phyloP scores from a whole-genome alignment of 108 stramenopile genomes.

The Aurantiochytrium sp. region DNA sequence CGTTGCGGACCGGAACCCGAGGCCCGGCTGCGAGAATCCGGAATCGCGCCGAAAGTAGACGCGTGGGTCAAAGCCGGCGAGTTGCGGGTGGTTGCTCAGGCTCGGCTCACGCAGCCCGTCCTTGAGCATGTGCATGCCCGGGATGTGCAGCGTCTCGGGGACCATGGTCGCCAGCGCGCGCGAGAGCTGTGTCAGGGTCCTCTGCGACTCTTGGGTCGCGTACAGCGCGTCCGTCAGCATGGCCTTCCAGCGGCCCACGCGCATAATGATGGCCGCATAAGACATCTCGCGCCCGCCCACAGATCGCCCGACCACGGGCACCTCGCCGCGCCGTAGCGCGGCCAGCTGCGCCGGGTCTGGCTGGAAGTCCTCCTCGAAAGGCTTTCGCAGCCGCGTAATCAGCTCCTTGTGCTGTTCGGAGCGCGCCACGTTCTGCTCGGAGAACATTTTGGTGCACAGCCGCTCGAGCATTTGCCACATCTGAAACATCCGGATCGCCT shows the following conservation, averaged over 20 bases:
- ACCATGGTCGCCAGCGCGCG: background rate
- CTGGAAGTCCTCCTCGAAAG: background rate
- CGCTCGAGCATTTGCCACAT: constrained; percentile 11
- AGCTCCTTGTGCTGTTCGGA: background rate
- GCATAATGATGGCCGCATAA: background rate
- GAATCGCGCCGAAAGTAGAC: background rate
- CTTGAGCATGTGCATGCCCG: background rate
- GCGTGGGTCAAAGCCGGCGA: background rate
- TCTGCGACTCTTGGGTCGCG: background rate
- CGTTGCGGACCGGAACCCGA: background rate
- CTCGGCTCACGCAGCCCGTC: background rate
- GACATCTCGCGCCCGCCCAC: constrained; percentile 18
- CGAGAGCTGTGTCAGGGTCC: background rate
- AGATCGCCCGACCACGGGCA: background rate
- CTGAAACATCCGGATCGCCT: background rate
- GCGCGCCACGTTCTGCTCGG: background rate
- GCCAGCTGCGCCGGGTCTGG: background rate
- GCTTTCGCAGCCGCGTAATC: background rate
- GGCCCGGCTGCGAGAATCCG: background rate
- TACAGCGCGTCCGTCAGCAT: background rate
- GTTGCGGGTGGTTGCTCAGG: background rate
- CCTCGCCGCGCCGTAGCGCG: background rate
- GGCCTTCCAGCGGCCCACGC: background rate
- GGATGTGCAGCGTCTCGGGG: background rate
- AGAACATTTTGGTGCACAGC: background rate